phyloP scores from a whole-genome alignment of 2,329 filamentous ascomycete species.

The Leptodontidium sp. region DNA sequence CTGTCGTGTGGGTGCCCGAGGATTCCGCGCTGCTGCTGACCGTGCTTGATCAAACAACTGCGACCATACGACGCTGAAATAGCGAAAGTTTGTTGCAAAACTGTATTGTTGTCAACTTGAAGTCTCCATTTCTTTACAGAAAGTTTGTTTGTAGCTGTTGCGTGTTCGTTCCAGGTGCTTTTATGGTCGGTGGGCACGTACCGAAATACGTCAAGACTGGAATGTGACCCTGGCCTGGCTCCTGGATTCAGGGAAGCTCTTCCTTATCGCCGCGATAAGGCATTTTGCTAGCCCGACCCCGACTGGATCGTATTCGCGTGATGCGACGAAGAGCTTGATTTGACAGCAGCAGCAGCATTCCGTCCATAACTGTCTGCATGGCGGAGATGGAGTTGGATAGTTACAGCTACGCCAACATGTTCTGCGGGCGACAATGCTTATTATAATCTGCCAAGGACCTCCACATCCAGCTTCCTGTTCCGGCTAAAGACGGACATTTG shows the following conservation, averaged over 20 bases:
- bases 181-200: no score
- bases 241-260: neutral
- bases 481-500: constrained; percentile 32
- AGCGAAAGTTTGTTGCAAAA: neutral
- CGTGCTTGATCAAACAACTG: constrained; percentile 16
- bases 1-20: constrained; percentile 36
- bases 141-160: neutral
- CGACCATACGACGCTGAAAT: neutral
- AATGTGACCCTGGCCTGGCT: neutral
- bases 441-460: constrained; percentile 29
- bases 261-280: constrained; percentile 22
- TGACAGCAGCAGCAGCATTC: constrained; percentile 22
- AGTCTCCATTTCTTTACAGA: constrained; percentile 21
- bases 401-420: constrained; percentile 2
- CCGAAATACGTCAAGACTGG: constrained; percentile 22
- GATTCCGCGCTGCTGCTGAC: constrained; percentile 21
- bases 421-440: constrained; percentile 19
- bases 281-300: neutral
- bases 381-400: constrained; percentile 17
- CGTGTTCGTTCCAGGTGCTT: neutral
- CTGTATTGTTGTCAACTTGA: constrained; percentile 21
- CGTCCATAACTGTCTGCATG: neutral
- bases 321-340: constrained; percentile 30
- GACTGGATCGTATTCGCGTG: constrained; percentile 9
- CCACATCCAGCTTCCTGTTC: constrained; percentile 19